Evolutionary conservation across 441 rosid genomes (phyloP).

Genomic region (Erodium texanum): DNA sequence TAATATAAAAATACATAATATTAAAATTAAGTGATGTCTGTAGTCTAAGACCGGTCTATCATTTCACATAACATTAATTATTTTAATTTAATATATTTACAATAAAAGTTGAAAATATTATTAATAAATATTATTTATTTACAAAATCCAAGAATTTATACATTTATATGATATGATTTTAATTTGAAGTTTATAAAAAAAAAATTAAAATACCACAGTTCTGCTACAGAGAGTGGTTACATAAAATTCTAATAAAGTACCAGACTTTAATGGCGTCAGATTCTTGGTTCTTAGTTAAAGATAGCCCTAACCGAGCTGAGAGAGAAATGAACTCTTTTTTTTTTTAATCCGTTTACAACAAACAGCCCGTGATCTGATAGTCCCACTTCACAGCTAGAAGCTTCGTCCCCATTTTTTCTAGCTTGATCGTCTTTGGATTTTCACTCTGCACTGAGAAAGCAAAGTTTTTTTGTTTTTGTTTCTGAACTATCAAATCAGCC

Average conservation of each 20-base stretch:
- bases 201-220: too few relatives aligned
- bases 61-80: too few relatives aligned
- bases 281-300: constrained; percentile 18
- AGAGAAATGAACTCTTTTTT: constrained; percentile 29
- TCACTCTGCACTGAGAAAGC: not conserved
- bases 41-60: too few relatives aligned
- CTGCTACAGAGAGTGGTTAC: not conserved
- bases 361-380: constrained; percentile 42
- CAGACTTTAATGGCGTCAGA: constrained; percentile 16
- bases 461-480: not conserved
- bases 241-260: constrained; percentile 2
- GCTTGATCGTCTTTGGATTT: not conserved
- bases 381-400: not conserved
- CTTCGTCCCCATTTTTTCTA: not conserved
- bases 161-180: too few relatives aligned
- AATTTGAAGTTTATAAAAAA: too few relatives aligned
- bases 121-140: too few relatives aligned
- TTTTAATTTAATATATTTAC: too few relatives aligned
- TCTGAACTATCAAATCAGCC: not conserved
- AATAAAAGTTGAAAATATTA: too few relatives aligned
- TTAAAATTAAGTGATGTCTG: too few relatives aligned
- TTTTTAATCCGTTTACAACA: constrained; percentile 41
- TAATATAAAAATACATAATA: too few relatives aligned
- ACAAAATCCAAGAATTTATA: too few relatives aligned
- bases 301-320: not conserved